Percentiles rank a stretch among this genome's conserved stretches.
Evolutionary conservation across 345 rosid genomes (phyloP).

Genomic region (Reutealis trisperma): DNA sequence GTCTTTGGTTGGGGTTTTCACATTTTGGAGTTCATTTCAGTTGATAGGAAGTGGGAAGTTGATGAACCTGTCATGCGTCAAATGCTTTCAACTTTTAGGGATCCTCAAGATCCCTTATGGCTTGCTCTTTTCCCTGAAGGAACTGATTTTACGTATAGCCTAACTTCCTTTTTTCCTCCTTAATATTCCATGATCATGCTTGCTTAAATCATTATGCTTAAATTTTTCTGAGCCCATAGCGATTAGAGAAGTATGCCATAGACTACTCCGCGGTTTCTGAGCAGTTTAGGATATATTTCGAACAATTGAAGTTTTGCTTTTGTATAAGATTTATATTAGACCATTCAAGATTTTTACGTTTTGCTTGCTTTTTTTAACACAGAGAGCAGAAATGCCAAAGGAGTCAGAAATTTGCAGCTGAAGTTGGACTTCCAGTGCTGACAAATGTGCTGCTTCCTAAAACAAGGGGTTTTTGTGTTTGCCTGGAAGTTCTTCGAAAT

Average conservation of each 20-base stretch:
- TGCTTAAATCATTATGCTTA: neutral
- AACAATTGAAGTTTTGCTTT: neutral
- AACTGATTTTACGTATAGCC: constrained; percentile 75
- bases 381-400: constrained; percentile 69
- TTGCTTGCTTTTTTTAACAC: constrained; percentile 28
- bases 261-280: neutral
- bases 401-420: constrained; percentile 67
- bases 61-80: constrained; percentile 62
- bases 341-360: neutral
- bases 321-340: neutral
- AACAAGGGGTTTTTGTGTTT: constrained; percentile 64
- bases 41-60: constrained; percentile 80
- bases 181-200: constrained; percentile 17
- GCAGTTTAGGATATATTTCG: neutral
- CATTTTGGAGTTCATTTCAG: constrained; percentile 76
- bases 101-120: constrained; percentile 78
- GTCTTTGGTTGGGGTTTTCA: constrained; percentile 92
- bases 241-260: neutral
- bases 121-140: constrained; percentile 92
- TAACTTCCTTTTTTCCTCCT: constrained; percentile 24
- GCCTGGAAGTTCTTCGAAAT: constrained; percentile 60
- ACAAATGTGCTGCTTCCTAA: constrained; percentile 74
- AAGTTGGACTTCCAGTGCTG: constrained; percentile 69
- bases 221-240: neutral
- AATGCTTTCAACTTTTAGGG: constrained; percentile 62